A percentile compares a stretch with the other conserved stretches of the same genome.
Evolutionary conservation across 345 rosid genomes (phyloP).

Genomic region (Cardamine occulta): DNA sequence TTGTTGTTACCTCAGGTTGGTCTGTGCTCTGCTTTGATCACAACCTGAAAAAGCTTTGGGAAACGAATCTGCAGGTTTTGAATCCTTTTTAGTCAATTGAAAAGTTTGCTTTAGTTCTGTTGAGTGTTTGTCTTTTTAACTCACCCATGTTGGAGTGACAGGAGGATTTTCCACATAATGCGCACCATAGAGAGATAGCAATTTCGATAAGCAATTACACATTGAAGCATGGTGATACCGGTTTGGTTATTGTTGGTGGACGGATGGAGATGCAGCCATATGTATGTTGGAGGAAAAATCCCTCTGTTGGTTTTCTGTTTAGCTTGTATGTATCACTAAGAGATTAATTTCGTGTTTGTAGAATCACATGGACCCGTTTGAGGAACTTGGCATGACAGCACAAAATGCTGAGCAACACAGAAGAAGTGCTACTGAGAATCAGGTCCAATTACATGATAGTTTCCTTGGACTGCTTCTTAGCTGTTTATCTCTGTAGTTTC

Average conservation of each 20-base stretch:
- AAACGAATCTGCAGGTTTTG: slow-evolving; percentile 80
- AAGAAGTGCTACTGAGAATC: slow-evolving; percentile 87
- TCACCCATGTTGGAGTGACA: slow-evolving; percentile 41
- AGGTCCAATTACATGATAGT: slow-evolving; percentile 53
- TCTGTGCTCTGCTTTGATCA: slow-evolving; percentile 97
- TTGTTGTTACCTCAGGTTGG: slow-evolving; percentile 97
- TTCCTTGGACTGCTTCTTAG: slow-evolving; percentile 26
- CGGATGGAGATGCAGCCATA: slow-evolving; percentile 93
- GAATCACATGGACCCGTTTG: slow-evolving; percentile 87
- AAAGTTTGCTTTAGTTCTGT: not conserved
- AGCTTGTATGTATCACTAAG: slow-evolving; percentile 13
- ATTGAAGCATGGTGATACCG: slow-evolving; percentile 82
- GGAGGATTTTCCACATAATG: slow-evolving; percentile 94
- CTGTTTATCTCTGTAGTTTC: slow-evolving; percentile 1
- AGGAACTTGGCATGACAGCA: slow-evolving; percentile 75
- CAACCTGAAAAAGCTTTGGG: slow-evolving; percentile 94
- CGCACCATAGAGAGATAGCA: slow-evolving; percentile 86
- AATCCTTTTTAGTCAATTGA: slow-evolving; percentile 5
- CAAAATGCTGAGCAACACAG: slow-evolving; percentile 80
- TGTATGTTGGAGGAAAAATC: slow-evolving; percentile 53
- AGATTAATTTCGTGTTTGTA: slow-evolving; percentile 36
- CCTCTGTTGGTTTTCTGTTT: not conserved
- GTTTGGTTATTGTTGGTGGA: slow-evolving; percentile 90
- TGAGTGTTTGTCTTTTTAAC: not conserved
- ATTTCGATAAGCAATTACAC: slow-evolving; percentile 86